These are phyloP conservation scores for Scedosporium dehoogii DNA, from an alignment of 2,329 filamentous ascomycete species.

Conservation along the genomic window DNA sequence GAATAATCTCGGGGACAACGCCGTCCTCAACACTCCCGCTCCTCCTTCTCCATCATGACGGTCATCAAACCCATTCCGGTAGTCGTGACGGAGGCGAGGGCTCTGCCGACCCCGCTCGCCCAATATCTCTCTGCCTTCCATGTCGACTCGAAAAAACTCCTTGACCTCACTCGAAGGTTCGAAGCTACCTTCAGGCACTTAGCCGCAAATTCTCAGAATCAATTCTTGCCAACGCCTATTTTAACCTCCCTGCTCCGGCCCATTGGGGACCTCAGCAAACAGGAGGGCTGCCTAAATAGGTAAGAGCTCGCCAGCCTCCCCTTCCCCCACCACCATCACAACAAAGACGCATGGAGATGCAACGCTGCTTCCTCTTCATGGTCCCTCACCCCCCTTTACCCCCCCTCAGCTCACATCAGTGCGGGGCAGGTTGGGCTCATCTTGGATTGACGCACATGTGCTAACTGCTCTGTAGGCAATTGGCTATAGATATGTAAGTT, in stretches of 20 bases:
- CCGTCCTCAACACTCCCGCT: background rate
- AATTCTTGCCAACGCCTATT: slow-evolving; percentile 53
- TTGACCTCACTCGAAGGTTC: slow-evolving; percentile 37
- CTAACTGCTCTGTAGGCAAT: slow-evolving; percentile 33
- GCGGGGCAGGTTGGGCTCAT: background rate
- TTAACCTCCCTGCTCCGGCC: slow-evolving; percentile 48
- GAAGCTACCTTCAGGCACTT: slow-evolving; percentile 36
- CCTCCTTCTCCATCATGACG: background rate
- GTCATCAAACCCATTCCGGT: background rate
- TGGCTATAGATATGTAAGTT: slow-evolving; percentile 56
- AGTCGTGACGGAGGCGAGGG: background rate
- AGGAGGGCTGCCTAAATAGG: slow-evolving; percentile 39
- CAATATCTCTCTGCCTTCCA: slow-evolving; percentile 41
- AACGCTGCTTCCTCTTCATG: background rate
- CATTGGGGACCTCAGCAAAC: slow-evolving; percentile 19
- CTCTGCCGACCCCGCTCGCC: slow-evolving; percentile 14
- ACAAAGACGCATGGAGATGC: background rate
- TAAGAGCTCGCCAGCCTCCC: background rate
- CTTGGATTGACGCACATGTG: background rate
- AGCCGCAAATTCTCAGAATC: slow-evolving; percentile 40
- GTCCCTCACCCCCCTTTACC: background rate
- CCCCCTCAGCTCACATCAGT: background rate
- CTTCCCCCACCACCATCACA: background rate
- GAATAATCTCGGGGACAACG: background rate
- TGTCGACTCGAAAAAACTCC: slow-evolving; percentile 34